phyloP scores from a whole-genome alignment of 2,329 filamentous ascomycete genomes.

The Fusarium duplospermum region DNA sequence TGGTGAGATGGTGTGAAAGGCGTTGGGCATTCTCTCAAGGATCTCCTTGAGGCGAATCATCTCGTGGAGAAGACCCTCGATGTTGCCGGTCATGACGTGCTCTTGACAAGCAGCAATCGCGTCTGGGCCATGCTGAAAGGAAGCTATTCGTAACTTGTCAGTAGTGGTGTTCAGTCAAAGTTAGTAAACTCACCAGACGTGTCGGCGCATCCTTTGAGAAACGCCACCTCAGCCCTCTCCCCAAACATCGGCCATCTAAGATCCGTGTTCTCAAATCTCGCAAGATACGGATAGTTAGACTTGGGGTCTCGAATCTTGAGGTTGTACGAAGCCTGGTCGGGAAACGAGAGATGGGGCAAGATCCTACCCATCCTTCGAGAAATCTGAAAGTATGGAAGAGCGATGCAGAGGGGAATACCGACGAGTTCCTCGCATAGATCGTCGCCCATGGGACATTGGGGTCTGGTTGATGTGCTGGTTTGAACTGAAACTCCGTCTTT shows the following conservation, averaged over 20 bases:
- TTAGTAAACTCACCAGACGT: slow-evolving; percentile 45
- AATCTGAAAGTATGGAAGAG: slow-evolving; percentile 62
- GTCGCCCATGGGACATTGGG: slow-evolving; percentile 59
- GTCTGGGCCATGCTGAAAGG: slow-evolving; percentile 63
- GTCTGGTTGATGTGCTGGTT: slow-evolving; percentile 47
- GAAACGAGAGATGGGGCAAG: slow-evolving; percentile 64
- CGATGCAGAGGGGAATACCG: slow-evolving; percentile 61
- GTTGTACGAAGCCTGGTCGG: slow-evolving; percentile 66
- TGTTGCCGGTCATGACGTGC: slow-evolving; percentile 63
- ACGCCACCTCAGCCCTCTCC: slow-evolving; percentile 62
- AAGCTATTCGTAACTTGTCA: slow-evolving; percentile 41
- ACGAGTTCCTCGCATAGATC: slow-evolving; percentile 62
- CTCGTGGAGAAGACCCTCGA: slow-evolving; percentile 62
- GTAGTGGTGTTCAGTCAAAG: neutral
- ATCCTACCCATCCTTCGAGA: slow-evolving; percentile 64
- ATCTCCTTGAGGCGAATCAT: slow-evolving; percentile 65
- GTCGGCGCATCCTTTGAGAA: slow-evolving; percentile 62
- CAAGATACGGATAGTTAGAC: slow-evolving; percentile 62
- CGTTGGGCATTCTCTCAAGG: slow-evolving; percentile 64
- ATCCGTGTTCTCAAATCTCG: slow-evolving; percentile 64
- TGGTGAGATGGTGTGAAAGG: slow-evolving; percentile 65
- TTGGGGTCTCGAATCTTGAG: slow-evolving; percentile 61
- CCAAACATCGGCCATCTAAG: slow-evolving; percentile 66
- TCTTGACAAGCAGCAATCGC: slow-evolving; percentile 66
- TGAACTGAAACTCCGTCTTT: slow-evolving; percentile 58